A percentile compares a stretch with the other conserved stretches of the same genome.
phyloP scores from a whole-genome alignment of 78 protist species.

The Dictyostelium intermedium region DNA sequence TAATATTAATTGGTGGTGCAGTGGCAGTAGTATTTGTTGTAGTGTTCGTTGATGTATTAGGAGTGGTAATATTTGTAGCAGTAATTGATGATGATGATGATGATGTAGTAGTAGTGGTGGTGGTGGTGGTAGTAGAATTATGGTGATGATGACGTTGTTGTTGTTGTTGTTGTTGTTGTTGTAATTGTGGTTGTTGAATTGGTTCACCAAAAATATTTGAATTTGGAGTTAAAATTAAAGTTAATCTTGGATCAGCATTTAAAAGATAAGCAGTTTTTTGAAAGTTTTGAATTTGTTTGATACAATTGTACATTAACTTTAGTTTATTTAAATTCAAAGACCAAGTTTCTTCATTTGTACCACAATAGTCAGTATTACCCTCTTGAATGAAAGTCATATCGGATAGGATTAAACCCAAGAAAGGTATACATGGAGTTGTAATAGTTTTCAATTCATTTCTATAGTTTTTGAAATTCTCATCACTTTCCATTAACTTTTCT shows the following conservation, averaged over 20 bases:
- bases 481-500: slow-evolving; percentile 54
- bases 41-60: too few species aligned
- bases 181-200: background rate
- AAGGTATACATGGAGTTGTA: slow-evolving; percentile 68
- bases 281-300: slow-evolving; percentile 52
- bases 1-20: background rate
- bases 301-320: slow-evolving; percentile 36
- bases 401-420: slow-evolving; percentile 39
- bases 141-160: background rate
- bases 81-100: background rate
- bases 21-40: background rate
- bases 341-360: background rate
- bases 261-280: slow-evolving; percentile 48
- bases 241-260: slow-evolving; percentile 69
- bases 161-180: background rate
- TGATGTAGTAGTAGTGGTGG: background rate
- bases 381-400: slow-evolving; percentile 70
- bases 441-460: slow-evolving; percentile 55
- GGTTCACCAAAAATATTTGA: slow-evolving; percentile 59
- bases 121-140: background rate
- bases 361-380: slow-evolving; percentile 49
- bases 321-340: slow-evolving; percentile 30
- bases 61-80: background rate
- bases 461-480: slow-evolving; percentile 68
- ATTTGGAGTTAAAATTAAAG: slow-evolving; percentile 56